A percentile compares a stretch with the other conserved stretches of the same genome.
Evolutionary conservation across 306 rosid species (phyloP).

Genomic region (Prunus persica): Prunus_persica_NCBIv2 NC_034009.1:44641501-44642000

Average conservation of each 20-base stretch:
- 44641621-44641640: conserved; percentile 6
- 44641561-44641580: conserved; percentile 79
- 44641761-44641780: neutral
- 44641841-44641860: neutral
- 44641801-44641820: neutral
- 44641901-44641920: neutral
- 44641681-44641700: neutral
- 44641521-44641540: conserved; percentile 88
- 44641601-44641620: conserved; percentile 11
- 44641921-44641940: neutral
- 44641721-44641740: neutral
- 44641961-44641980: conserved; percentile 95
- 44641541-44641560: conserved; percentile 95
- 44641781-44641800: neutral
- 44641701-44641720: neutral
- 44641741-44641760: neutral
- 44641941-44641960: conserved; percentile 1
- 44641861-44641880: neutral
- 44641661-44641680: neutral
- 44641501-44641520: conserved; percentile 90
- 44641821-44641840: neutral
- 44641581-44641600: conserved; percentile 88
- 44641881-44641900: neutral
- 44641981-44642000: conserved; percentile 90
- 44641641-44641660: neutral